These are phyloP conservation scores for Xylaria arbuscula DNA, from an alignment of 2,329 filamentous ascomycete genomes.

Conservation along the genomic window DNA sequence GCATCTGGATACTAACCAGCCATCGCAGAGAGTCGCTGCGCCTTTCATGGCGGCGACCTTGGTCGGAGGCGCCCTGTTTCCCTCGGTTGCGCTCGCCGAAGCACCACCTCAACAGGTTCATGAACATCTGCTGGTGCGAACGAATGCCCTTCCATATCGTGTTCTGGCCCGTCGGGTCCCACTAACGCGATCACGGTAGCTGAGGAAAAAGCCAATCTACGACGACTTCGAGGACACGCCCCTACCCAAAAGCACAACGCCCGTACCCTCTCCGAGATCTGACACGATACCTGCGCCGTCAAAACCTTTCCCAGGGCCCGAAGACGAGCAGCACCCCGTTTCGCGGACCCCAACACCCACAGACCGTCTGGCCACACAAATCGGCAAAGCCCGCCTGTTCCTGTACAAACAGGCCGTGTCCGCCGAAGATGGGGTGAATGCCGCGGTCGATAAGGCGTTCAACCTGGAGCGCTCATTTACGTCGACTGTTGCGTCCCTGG, in stretches of 20 bases:
- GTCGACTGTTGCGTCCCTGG: conserved; percentile 86
- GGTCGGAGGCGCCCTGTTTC: conserved; percentile 50
- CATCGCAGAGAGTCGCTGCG: conserved; percentile 59
- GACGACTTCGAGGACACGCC: conserved; percentile 69
- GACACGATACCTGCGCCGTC: conserved; percentile 48
- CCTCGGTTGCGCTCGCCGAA: conserved; percentile 60
- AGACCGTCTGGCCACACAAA: conserved; percentile 85
- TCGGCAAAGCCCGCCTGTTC: conserved; percentile 82
- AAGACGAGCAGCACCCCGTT: conserved; percentile 42
- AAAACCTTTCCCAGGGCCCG: conserved; percentile 47
- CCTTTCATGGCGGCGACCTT: conserved; percentile 63
- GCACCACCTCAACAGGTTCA: conserved; percentile 49
- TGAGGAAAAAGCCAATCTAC: conserved; percentile 79
- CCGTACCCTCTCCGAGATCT: conserved; percentile 50
- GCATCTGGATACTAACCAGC: conserved; percentile 46
- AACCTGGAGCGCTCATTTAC: conserved; percentile 90
- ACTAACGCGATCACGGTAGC: conserved; percentile 46
- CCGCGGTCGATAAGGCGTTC: conserved; percentile 82
- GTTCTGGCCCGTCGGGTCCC: background rate
- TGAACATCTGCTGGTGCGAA: conserved; percentile 36
- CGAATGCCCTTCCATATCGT: conserved; percentile 12
- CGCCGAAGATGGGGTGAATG: conserved; percentile 86
- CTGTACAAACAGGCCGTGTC: conserved; percentile 79
- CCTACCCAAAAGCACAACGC: conserved; percentile 45
- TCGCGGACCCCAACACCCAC: conserved; percentile 78